Percentiles rank a stretch among this genome's conserved stretches.
Evolutionary conservation across 495 filamentous ascomycete genomes (phyloP).

Genomic region (Aspergillus nanangensis): DNA sequence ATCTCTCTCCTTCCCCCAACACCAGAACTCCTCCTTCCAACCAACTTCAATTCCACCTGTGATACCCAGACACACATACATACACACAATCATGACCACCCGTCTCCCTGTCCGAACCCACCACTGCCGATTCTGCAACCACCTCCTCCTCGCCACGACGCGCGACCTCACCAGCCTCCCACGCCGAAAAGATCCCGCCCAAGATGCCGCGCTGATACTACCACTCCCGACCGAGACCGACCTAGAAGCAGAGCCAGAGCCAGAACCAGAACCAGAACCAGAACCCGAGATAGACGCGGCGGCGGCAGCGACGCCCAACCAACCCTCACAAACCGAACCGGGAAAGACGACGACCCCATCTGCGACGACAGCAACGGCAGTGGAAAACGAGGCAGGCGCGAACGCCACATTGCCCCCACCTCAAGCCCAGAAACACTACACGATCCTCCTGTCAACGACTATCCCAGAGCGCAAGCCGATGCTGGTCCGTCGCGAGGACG

Average conservation of each 20-base stretch:
- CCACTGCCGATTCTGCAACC: slow-evolving; percentile 69
- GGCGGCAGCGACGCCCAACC: too few relatives aligned
- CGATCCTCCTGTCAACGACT: slow-evolving; percentile 46
- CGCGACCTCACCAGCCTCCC: slow-evolving; percentile 51
- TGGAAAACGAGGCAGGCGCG: neutral
- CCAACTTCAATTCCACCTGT: neutral
- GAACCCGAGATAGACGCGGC: neutral
- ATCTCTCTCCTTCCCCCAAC: too few relatives aligned
- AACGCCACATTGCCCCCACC: too few relatives aligned
- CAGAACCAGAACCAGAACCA: neutral
- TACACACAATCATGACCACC: neutral
- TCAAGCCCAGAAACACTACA: slow-evolving; percentile 30
- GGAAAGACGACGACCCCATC: neutral
- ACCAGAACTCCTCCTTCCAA: neutral
- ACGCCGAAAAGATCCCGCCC: slow-evolving; percentile 31
- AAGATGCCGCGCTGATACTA: slow-evolving; percentile 26
- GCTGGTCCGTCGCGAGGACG: slow-evolving; percentile 58
- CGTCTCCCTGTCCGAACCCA: slow-evolving; percentile 53
- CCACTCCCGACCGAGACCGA: slow-evolving; percentile 10
- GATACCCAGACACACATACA: neutral
- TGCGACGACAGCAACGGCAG: neutral
- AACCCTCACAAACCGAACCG: too few relatives aligned
- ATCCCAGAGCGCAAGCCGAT: slow-evolving; percentile 44
- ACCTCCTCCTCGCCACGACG: slow-evolving; percentile 65
- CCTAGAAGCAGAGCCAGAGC: neutral